phyloP scores from a whole-genome alignment of 2,329 filamentous ascomycete species.

The Boeremia lycopersici region DNA sequence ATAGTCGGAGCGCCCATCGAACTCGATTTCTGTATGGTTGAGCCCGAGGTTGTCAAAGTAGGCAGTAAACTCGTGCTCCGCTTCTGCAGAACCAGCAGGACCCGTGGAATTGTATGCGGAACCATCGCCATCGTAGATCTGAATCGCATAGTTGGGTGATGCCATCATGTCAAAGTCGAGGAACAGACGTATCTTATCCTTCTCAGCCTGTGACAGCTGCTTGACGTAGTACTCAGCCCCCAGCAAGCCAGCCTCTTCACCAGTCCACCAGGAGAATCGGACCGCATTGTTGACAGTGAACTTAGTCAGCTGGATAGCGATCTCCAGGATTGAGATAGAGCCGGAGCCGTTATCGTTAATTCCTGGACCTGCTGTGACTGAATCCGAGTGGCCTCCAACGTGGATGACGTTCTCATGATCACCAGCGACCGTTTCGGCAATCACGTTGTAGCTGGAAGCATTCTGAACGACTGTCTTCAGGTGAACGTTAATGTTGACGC shows the following conservation, averaged over 20 bases:
- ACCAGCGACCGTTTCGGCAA: constrained; percentile 64
- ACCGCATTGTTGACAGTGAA: constrained; percentile 73
- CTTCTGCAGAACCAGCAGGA: constrained; percentile 69
- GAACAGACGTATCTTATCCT: constrained; percentile 67
- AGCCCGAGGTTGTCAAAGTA: constrained; percentile 41
- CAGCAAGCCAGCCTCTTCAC: constrained; percentile 67
- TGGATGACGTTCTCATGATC: constrained; percentile 64
- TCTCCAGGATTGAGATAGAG: constrained; percentile 63
- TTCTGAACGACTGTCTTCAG: constrained; percentile 34
- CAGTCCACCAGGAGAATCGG: constrained; percentile 71
- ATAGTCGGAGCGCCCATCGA: constrained; percentile 82
- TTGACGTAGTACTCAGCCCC: constrained; percentile 64
- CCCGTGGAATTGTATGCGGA: constrained; percentile 60
- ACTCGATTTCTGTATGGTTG: constrained; percentile 68
- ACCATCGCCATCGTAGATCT: constrained; percentile 64
- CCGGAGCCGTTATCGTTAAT: constrained; percentile 82
- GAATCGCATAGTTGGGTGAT: constrained; percentile 63
- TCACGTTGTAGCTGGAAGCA: constrained; percentile 56
- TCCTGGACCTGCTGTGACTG: constrained; percentile 66
- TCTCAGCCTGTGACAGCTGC: constrained; percentile 55
- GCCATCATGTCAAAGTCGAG: constrained; percentile 77
- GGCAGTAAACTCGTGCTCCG: constrained; percentile 63
- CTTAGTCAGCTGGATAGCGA: constrained; percentile 67
- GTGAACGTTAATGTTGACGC: constrained; percentile 34
- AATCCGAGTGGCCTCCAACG: constrained; percentile 66